Evolutionary conservation across 768 basidiomycete species (phyloP).

Genomic region (Xerocomellus intermedius): DNA sequence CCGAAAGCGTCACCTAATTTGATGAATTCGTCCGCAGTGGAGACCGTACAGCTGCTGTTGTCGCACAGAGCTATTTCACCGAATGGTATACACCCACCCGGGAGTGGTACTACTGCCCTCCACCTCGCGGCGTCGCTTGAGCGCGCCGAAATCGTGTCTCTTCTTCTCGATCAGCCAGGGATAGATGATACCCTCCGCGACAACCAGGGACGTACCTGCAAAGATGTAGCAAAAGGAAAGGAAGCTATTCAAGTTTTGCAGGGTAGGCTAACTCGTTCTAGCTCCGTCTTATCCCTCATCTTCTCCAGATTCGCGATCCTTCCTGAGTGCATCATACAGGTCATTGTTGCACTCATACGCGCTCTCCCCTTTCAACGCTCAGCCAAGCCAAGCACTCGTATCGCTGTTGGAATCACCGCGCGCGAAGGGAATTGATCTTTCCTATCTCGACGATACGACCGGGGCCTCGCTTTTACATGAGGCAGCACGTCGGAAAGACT

Average conservation of each 20-base stretch:
- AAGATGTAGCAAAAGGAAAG: constrained; percentile 69
- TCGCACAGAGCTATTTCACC: constrained; percentile 76
- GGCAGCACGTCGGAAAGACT: constrained; percentile 76
- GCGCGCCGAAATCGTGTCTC: constrained; percentile 64
- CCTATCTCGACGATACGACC: constrained; percentile 74
- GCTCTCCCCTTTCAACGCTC: constrained; percentile 47
- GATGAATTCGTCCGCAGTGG: constrained; percentile 38
- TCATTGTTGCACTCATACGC: constrained; percentile 73
- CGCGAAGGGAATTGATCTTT: constrained; percentile 68
- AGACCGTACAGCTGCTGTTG: constrained; percentile 67
- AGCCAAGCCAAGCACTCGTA: constrained; percentile 46
- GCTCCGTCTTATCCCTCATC: constrained; percentile 3
- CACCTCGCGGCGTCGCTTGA: constrained; percentile 73
- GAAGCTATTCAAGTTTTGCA: constrained; percentile 68
- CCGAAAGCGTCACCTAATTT: not conserved
- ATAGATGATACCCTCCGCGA: constrained; percentile 81
- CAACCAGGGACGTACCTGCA: constrained; percentile 58
- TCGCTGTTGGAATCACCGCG: constrained; percentile 69
- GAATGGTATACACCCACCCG: constrained; percentile 71
- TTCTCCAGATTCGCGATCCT: constrained; percentile 68
- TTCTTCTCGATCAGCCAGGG: constrained; percentile 75
- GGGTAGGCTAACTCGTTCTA: constrained; percentile 40
- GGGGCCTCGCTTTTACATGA: constrained; percentile 85
- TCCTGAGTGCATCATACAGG: constrained; percentile 71
- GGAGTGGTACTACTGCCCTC: constrained; percentile 69